Evolutionary conservation across 345 rosid species (phyloP).

Genomic region (Carallia brachiata): DNA sequence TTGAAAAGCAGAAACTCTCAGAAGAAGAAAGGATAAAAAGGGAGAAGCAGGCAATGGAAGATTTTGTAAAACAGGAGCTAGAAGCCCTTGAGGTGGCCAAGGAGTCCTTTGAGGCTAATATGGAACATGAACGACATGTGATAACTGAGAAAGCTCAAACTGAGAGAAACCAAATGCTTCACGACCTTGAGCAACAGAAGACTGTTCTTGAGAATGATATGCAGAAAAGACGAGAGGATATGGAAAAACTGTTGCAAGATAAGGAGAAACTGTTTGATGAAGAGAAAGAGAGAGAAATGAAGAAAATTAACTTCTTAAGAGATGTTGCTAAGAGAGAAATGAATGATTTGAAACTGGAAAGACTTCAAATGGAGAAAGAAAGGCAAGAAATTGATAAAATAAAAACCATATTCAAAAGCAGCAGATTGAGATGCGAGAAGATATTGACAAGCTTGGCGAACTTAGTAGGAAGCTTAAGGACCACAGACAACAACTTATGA

Average conservation of each 20-base stretch:
- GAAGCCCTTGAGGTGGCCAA: constrained; percentile 71
- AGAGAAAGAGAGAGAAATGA: constrained; percentile 72
- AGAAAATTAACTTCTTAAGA: constrained; percentile 68
- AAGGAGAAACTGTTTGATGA: constrained; percentile 67
- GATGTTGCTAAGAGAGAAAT: constrained; percentile 83
- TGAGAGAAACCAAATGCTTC: constrained; percentile 70
- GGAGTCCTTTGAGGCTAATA: constrained; percentile 59
- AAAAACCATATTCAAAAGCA: constrained; percentile 76
- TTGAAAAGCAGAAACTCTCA: constrained; percentile 53
- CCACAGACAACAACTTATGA: constrained; percentile 69
- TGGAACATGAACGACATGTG: constrained; percentile 68
- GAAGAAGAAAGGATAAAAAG: constrained; percentile 72
- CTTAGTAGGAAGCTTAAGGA: constrained; percentile 76
- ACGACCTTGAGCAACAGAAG: constrained; percentile 66
- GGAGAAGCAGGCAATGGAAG: constrained; percentile 53
- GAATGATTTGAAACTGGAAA: constrained; percentile 74
- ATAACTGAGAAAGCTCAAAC: constrained; percentile 60
- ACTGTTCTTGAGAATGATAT: constrained; percentile 68
- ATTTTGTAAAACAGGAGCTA: constrained; percentile 54
- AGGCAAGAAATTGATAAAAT: constrained; percentile 58
- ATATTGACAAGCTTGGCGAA: constrained; percentile 75
- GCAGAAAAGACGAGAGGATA: constrained; percentile 57
- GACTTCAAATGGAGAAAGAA: constrained; percentile 59
- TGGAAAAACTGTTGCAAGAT: constrained; percentile 57
- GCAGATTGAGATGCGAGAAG: constrained; percentile 73